Evolutionary conservation across 1,284 basidiomycete genomes (phyloP), one percentile per base, ranked within the genome.

Genomic region (Irpex lacteus): DNA sequence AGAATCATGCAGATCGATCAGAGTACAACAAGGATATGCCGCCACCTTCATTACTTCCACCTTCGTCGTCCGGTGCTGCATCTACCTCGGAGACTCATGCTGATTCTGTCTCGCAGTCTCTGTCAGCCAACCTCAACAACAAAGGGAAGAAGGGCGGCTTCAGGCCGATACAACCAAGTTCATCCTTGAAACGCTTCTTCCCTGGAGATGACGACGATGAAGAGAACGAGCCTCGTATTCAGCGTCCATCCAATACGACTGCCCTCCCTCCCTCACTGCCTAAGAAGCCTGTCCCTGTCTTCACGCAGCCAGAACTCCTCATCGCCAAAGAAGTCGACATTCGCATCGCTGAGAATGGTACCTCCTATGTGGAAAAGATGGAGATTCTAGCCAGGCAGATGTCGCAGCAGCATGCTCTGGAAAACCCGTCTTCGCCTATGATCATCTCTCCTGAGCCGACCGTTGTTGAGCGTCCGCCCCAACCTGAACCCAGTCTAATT

Each of bases 141-240:
- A 66, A 67, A n/a, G 63, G 70, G 3, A 87, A 80, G 72, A 75
- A 79, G 62, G 70, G 79, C 6, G 85, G 85, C 11, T 90, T 91
- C 75, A 89, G 84, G 69, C 88, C 90, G 1, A 87, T 91, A 2
- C 71, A 75, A 54, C 60, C 82, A 7, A 89, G 81, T 68, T 87
- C 85, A 13, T 81, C 88, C 2, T 77, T 92, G 53, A 89, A 87
- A 71, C 82, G 80, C 67, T 91, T 92, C 73, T 92, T 92, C 71
- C 90, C 90, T 54, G 83, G 82, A 0, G 86, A 88, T 59, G 90
- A 92, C 34, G 90, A 89, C n/a, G 77, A 80, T n/a, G 77, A 56
- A 4, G 54, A 34, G 32, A 32, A 13, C 34, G 54, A 56, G 26
- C 18, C 34, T 32, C 54, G 13, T 13, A 13, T 11, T 1, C 54